phyloP scores from a whole-genome alignment of 176 grass and related monocot species.

The Triticum timopheevii region DNA sequence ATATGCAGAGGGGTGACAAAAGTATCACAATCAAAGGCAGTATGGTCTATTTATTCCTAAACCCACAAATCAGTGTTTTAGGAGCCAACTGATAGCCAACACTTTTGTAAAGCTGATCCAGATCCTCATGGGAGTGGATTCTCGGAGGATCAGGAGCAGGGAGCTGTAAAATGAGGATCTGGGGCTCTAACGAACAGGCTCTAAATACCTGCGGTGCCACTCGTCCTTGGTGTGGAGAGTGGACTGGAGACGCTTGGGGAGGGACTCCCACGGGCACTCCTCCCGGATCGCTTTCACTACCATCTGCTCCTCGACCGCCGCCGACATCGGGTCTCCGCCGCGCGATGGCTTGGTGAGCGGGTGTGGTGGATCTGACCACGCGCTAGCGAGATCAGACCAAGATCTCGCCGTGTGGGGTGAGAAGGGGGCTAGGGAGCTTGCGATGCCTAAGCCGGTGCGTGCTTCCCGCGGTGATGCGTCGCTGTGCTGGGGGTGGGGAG shows the following conservation, averaged over 20 bases:
- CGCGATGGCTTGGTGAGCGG: background rate
- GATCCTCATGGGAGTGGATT: background rate
- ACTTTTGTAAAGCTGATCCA: background rate
- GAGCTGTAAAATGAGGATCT: background rate
- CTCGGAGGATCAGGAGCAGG: background rate
- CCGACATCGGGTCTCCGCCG: conserved; percentile 38
- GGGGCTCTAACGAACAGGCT: background rate
- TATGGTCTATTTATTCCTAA: no score
- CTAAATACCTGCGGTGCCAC: conserved; percentile 77
- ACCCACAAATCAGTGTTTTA: no score
- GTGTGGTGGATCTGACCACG: conserved; percentile 37
- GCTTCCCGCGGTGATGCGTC: background rate
- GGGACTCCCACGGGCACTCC: conserved; percentile 80
- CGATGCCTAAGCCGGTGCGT: background rate
- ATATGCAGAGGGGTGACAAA: no score
- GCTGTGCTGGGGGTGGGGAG: background rate
- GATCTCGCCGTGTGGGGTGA: conserved; percentile 14
- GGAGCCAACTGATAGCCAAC: background rate
- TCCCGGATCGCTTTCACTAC: conserved; percentile 87
- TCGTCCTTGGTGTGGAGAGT: conserved; percentile 75
- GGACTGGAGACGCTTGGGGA: conserved; percentile 84
- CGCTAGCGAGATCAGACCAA: conserved; percentile 27
- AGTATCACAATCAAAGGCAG: no score
- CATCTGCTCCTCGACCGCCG: conserved; percentile 85
- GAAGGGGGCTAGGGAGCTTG: background rate